A percentile compares a stretch with the other conserved stretches of the same genome.
These are phyloP conservation scores for Stentor coeruleus DNA, from an alignment of 73 alveolate genomes.

Conservation along the genomic window DNA sequence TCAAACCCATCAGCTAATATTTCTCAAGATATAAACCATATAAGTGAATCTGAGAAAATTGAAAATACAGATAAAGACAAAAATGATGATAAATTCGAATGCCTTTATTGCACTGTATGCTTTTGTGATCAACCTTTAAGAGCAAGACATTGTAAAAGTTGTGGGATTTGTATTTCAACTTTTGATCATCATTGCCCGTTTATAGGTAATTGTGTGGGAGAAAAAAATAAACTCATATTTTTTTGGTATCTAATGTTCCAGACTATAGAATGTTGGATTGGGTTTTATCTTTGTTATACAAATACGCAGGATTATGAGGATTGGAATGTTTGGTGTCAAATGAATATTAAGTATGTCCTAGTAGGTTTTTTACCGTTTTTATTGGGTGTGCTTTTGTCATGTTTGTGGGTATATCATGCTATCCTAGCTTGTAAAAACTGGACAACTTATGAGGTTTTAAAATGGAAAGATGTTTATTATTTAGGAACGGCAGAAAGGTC, in stretches of 20 bases:
- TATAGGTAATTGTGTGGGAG: conserved; percentile 80
- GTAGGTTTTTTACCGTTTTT: background rate
- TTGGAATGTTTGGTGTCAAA: background rate
- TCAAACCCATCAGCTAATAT: no score
- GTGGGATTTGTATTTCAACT: conserved; percentile 74
- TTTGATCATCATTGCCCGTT: conserved; percentile 89
- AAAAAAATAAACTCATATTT: conserved; percentile 51
- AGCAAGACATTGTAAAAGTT: conserved; percentile 73
- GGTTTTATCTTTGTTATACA: background rate
- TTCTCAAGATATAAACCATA: background rate
- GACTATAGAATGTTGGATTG: conserved; percentile 17
- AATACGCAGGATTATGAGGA: background rate
- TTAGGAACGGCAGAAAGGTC: conserved; percentile 37
- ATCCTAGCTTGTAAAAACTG: background rate
- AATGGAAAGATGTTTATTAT: conserved; percentile 43
- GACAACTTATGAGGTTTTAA: conserved; percentile 38
- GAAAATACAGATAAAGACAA: background rate
- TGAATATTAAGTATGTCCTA: no score
- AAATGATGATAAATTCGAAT: background rate
- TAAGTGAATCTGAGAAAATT: background rate
- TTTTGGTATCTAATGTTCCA: background rate
- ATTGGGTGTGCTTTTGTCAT: background rate
- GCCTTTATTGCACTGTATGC: conserved; percentile 65
- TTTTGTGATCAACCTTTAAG: conserved; percentile 69
- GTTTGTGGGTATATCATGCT: background rate